Conservation (phyloP, 345 rosid species). For the Melaleuca quinquenervia region DNA sequence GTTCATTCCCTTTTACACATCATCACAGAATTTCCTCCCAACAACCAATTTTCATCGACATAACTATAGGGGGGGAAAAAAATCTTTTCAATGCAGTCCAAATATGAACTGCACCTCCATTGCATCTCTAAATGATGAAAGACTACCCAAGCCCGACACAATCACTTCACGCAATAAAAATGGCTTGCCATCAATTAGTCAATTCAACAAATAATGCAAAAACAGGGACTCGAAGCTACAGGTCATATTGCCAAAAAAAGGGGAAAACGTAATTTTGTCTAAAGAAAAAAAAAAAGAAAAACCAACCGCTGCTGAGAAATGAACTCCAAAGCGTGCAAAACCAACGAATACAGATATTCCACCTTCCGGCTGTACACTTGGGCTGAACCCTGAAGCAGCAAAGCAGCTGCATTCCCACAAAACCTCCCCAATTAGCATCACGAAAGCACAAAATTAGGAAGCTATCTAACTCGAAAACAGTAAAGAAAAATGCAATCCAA, state of each 20-base stretch:
- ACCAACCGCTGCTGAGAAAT: constrained; percentile 70
- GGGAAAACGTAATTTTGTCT: neutral
- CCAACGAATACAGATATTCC: constrained; percentile 86
- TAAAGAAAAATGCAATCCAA: neutral
- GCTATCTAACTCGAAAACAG: neutral
- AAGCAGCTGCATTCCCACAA: constrained; percentile 62
- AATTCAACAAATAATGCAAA: neutral
- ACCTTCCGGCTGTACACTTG: constrained; percentile 98
- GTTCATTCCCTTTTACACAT: neutral
- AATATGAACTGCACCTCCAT: neutral
- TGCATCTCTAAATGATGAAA: neutral
- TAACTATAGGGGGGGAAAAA: neutral
- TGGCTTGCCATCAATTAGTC: neutral
- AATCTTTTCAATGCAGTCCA: neutral
- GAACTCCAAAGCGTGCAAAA: constrained; percentile 88
- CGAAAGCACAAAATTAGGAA: neutral
- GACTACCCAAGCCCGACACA: neutral
- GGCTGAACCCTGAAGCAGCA: constrained; percentile 93
- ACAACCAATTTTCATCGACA: neutral
- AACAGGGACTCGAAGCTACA: neutral
- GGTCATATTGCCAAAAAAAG: neutral
- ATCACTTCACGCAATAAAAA: neutral
- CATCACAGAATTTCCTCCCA: neutral
- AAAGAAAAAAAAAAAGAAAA: neutral
- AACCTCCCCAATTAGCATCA: neutral